A percentile compares a stretch with the other conserved stretches of the same genome.
These are phyloP conservation scores for Trichoderma asperelloides DNA, from an alignment of 495 filamentous ascomycete genomes.

Conservation along the genomic window DNA sequence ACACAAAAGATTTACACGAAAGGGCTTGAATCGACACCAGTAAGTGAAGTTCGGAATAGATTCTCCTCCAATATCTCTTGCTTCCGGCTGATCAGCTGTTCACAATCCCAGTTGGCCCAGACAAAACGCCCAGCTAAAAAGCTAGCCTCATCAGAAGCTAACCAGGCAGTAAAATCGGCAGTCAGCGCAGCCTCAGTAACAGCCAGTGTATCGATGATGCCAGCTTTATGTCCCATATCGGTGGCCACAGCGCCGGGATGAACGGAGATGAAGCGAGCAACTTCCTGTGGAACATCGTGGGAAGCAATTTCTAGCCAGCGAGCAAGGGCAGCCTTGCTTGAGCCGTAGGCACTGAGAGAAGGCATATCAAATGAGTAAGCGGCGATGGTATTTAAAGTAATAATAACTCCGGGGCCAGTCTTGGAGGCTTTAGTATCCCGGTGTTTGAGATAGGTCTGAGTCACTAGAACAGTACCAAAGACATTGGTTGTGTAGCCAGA, in stretches of 20 bases:
- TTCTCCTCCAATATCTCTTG: constrained; percentile 1
- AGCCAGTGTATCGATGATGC: not conserved
- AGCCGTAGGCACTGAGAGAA: not conserved
- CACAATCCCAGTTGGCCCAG: constrained; percentile 40
- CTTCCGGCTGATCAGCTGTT: constrained; percentile 25
- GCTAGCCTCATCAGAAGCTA: constrained; percentile 25
- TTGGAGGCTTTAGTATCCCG: not conserved
- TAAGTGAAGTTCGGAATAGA: not conserved
- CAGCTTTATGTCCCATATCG: not conserved
- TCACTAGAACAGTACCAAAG: not conserved
- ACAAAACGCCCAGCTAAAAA: constrained; percentile 34
- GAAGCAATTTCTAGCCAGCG: not conserved
- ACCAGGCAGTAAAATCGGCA: constrained; percentile 35
- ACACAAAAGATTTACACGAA: too few relatives aligned
- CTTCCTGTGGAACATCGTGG: not conserved
- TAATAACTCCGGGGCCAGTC: not conserved
- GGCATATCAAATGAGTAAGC: not conserved
- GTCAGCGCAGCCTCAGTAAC: constrained; percentile 18
- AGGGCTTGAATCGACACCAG: not conserved
- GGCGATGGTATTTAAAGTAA: not conserved
- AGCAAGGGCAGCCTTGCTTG: not conserved
- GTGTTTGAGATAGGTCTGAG: not conserved
- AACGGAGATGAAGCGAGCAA: not conserved
- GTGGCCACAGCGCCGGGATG: not conserved
- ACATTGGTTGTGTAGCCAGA: not conserved